Conservation (phyloP, 768 basidiomycete genomes). For the Macrolepiota dolichaula region DNA sequence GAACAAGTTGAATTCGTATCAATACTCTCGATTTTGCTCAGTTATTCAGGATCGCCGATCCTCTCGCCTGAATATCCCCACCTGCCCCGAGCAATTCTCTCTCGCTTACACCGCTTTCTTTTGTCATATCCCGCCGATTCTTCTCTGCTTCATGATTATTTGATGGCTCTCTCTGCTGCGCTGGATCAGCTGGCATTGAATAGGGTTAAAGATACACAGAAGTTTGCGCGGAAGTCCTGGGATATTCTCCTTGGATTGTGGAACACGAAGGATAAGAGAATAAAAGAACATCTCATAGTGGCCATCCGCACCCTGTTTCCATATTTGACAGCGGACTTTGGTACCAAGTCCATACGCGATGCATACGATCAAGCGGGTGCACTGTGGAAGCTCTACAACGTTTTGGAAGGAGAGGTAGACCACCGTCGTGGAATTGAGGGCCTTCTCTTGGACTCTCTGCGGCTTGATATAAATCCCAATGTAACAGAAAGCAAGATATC, state of each 20-base stretch:
- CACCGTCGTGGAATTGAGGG: slow-evolving; percentile 62
- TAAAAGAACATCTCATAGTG: slow-evolving; percentile 80
- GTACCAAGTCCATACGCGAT: slow-evolving; percentile 15
- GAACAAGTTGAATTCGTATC: slow-evolving; percentile 74
- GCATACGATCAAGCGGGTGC: slow-evolving; percentile 42
- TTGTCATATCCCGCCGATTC: slow-evolving; percentile 66
- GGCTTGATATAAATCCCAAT: slow-evolving; percentile 43
- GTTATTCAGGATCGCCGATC: slow-evolving; percentile 57
- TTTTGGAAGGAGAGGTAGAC: slow-evolving; percentile 60
- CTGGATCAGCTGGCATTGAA: slow-evolving; percentile 82
- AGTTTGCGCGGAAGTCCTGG: slow-evolving; percentile 65
- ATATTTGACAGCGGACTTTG: slow-evolving; percentile 47
- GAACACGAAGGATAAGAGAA: slow-evolving; percentile 69
- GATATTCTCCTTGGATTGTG: slow-evolving; percentile 64
- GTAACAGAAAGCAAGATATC: slow-evolving; percentile 19
- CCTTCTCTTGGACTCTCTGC: slow-evolving; percentile 62
- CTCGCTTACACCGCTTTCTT: slow-evolving; percentile 52
- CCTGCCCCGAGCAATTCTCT: slow-evolving; percentile 53
- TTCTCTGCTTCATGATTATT: slow-evolving; percentile 73
- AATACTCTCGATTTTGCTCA: slow-evolving; percentile 57
- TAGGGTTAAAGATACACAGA: slow-evolving; percentile 49
- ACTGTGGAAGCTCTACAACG: slow-evolving; percentile 49
- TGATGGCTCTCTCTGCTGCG: slow-evolving; percentile 63
- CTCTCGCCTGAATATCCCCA: slow-evolving; percentile 32
- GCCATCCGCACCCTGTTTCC: slow-evolving; percentile 72